Base-by-base conservation (phyloP, 305 asterid genomes). In the Solanum hybrid region DNA sequence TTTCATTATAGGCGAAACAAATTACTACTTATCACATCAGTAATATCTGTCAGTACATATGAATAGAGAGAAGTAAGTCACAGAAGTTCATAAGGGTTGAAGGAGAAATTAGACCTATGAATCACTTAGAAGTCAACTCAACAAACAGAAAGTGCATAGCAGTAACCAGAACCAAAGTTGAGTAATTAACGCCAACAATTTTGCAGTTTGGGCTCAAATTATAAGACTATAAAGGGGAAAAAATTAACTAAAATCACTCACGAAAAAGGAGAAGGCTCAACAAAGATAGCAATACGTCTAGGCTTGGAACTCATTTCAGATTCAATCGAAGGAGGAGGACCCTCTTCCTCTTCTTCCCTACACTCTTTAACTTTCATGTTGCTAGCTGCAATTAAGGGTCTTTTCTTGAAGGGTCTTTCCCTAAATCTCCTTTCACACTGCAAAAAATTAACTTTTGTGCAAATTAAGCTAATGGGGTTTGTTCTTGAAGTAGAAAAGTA, bases 211-310 rank as follows among this genome's bases (percentile, higher is more conserved):
- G 36, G 37, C 45, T 0, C 86, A 41, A 27, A 82, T 15, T 27
- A 83, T 9, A 27, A 82, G 24, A 82, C 0, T 82, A 82, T 15
- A 15, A 82, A 83, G 24, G 15, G 15, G 2, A 0, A 0, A 7
- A 11, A 20, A 45, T 51, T 5, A 0, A 72, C 78, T 2, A 17
- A 17, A 88, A 51, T 90, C 61, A 92, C 99, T 97, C 93, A 98
- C 99, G 99, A 92, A 89, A 98, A 98, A 88, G 99, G 99, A 91
- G 99, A 98, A 24, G 99, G 99, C 95, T 98, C 99, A 89, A 98
- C 98, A 91, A 97, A 98, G 37, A 98, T 96, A 91, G 97, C 99
- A 92, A 98, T 97, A 86, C 99, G 98, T 90, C 96, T 93, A 33
- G 99, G 98, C 90, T 88, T 94, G 12, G 97, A 92, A 92, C 80